Conservation (phyloP, 345 rosid species). For the Melastoma malabathricum region DNA sequence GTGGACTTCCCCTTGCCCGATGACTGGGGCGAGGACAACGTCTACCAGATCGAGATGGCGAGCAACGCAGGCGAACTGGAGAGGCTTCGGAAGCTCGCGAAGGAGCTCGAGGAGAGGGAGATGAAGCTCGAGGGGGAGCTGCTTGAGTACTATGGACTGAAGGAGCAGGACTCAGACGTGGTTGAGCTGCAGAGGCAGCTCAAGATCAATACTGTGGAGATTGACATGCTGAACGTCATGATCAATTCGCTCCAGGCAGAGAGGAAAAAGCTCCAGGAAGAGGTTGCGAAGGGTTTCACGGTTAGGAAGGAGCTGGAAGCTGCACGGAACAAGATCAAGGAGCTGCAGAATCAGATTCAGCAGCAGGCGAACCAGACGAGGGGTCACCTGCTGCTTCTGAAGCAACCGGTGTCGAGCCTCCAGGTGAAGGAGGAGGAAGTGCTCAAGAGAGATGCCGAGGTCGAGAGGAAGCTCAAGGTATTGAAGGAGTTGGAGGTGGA, state of each 20-base stretch:
- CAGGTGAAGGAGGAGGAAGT: conserved; percentile 78
- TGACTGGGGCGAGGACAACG: conserved; percentile 41
- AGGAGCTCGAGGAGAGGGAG: conserved; percentile 84
- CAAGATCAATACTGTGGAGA: conserved; percentile 86
- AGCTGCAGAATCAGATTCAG: conserved; percentile 86
- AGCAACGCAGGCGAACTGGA: conserved; percentile 64
- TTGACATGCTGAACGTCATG: conserved; percentile 80
- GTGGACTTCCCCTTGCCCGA: conserved; percentile 61
- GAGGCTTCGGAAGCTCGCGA: conserved; percentile 51
- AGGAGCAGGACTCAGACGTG: conserved; percentile 78
- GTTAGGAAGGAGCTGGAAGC: conserved; percentile 61
- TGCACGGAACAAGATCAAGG: conserved; percentile 75
- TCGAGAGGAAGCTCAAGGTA: conserved; percentile 61
- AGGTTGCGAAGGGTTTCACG: conserved; percentile 31
- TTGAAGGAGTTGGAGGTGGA: conserved; percentile 64
- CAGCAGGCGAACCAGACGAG: conserved; percentile 87
- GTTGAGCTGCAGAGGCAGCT: conserved; percentile 74
- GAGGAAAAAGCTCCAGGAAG: conserved; percentile 86
- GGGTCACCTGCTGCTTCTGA: conserved; percentile 80
- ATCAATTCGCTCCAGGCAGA: conserved; percentile 74
- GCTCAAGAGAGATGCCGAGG: conserved; percentile 50
- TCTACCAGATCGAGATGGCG: conserved; percentile 60
- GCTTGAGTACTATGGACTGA: conserved; percentile 85
- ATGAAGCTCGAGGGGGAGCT: conserved; percentile 87
- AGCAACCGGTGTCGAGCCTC: conserved; percentile 79